Evolutionary conservation across 495 filamentous ascomycete species (phyloP).

Genomic region (Penicillium fimorum): DNA sequence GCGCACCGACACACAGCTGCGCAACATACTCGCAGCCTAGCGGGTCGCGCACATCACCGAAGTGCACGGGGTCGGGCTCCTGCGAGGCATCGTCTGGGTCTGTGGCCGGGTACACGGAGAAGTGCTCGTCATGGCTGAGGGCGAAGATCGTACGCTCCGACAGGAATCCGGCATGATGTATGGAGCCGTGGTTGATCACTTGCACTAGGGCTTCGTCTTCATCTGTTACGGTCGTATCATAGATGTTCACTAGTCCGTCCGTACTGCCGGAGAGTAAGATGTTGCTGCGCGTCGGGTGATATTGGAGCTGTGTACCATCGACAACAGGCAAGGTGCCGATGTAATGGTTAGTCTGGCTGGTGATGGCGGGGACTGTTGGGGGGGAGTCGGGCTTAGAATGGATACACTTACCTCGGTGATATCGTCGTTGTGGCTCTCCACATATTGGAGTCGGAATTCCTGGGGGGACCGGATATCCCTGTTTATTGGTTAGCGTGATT

Average conservation of each 20-base stretch:
- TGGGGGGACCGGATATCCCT: slow-evolving; percentile 67
- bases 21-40: slow-evolving; percentile 82
- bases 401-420: slow-evolving; percentile 65
- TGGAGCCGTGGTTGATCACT: slow-evolving; percentile 84
- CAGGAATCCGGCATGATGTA: slow-evolving; percentile 84
- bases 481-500: slow-evolving; percentile 30
- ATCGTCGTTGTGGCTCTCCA: slow-evolving; percentile 90
- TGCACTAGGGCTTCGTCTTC: slow-evolving; percentile 85
- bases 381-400: neutral
- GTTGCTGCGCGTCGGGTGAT: slow-evolving; percentile 61
- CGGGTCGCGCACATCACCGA: slow-evolving; percentile 71
- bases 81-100: slow-evolving; percentile 54
- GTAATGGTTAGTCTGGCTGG: slow-evolving; percentile 15
- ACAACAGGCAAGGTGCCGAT: slow-evolving; percentile 10
- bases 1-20: slow-evolving; percentile 61
- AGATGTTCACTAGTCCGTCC: slow-evolving; percentile 88
- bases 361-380: neutral
- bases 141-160: slow-evolving; percentile 65
- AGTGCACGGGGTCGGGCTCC: slow-evolving; percentile 52
- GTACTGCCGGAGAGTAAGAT: slow-evolving; percentile 82
- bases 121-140: slow-evolving; percentile 75
- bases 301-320: slow-evolving; percentile 56
- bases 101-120: slow-evolving; percentile 73
- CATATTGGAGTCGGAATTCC: slow-evolving; percentile 59
- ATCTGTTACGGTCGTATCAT: slow-evolving; percentile 68